phyloP scores from a whole-genome alignment of 306 rosid species.

The Ammopiptanthus mongolicus region DNA sequence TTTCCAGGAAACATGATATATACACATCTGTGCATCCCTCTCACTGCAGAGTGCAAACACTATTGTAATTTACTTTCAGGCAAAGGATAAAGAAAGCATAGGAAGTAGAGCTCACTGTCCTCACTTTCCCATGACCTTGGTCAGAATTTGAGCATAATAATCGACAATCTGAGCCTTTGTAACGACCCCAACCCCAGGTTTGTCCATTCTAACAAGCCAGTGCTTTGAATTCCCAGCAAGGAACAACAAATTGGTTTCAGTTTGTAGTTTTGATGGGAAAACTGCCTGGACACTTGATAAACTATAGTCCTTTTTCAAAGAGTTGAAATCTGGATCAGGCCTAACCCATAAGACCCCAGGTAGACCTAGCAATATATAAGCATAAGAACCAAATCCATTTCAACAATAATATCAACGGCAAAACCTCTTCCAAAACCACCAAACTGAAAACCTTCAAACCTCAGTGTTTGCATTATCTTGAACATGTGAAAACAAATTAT shows the following conservation, averaged over 20 bases:
- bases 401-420: not conserved
- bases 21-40: slow-evolving; percentile 87
- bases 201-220: slow-evolving; percentile 82
- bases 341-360: slow-evolving; percentile 54
- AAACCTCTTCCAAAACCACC: slow-evolving; percentile 4
- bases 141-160: slow-evolving; percentile 64
- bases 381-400: not conserved
- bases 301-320: slow-evolving; percentile 47
- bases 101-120: slow-evolving; percentile 9
- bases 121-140: slow-evolving; percentile 80
- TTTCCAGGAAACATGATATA: slow-evolving; percentile 87
- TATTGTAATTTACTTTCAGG: not conserved
- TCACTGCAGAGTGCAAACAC: slow-evolving; percentile 54
- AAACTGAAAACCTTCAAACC: not conserved
- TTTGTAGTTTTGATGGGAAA: slow-evolving; percentile 13
- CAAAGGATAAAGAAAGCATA: slow-evolving; percentile 3
- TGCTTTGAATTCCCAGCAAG: slow-evolving; percentile 63
- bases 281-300: slow-evolving; percentile 27
- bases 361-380: slow-evolving; percentile 40
- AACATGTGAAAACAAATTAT: not conserved
- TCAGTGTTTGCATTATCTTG: not conserved
- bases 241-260: slow-evolving; percentile 39
- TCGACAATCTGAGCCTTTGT: slow-evolving; percentile 93
- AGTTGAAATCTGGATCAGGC: slow-evolving; percentile 54
- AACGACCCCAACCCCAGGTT: slow-evolving; percentile 72